Evolutionary conservation across 352 stramenopile genomes (phyloP).

Genomic region (Globisporangium uncinulatum): DNA sequence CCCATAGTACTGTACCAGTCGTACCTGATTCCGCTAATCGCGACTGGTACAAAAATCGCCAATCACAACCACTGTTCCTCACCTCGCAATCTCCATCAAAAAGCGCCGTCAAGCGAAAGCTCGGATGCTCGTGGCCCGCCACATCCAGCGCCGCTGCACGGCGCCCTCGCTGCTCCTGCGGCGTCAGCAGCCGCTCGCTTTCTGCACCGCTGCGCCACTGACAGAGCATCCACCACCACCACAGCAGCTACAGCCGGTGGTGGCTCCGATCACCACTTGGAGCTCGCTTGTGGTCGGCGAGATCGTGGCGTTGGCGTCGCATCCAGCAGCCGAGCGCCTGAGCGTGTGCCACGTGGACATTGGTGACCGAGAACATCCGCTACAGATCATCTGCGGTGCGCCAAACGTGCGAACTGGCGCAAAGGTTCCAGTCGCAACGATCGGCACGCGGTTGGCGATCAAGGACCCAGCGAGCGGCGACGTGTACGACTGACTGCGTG

Average conservation of each 20-base stretch:
- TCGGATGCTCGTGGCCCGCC: background rate
- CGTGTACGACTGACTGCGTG: constrained; percentile 22
- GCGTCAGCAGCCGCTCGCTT: background rate
- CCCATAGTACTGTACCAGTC: too few relatives aligned
- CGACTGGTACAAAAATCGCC: too few relatives aligned
- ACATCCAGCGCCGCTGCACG: background rate
- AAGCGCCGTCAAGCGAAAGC: background rate
- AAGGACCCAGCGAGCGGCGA: constrained; percentile 42
- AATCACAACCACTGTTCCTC: background rate
- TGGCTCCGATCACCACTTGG: constrained; percentile 42
- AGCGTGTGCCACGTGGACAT: constrained; percentile 67
- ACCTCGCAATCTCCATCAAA: background rate
- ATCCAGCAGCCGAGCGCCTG: constrained; percentile 59
- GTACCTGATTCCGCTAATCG: too few relatives aligned
- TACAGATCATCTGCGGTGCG: constrained; percentile 77
- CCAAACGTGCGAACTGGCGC: constrained; percentile 55
- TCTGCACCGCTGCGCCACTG: background rate
- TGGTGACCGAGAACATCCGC: constrained; percentile 41
- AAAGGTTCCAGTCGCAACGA: constrained; percentile 57
- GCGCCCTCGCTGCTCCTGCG: background rate
- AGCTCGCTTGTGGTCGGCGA: constrained; percentile 61
- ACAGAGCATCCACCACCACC: background rate
- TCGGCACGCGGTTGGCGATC: constrained; percentile 56
- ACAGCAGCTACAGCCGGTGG: background rate
- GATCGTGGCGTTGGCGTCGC: constrained; percentile 50